Evolutionary conservation across 2,329 filamentous ascomycete genomes (phyloP), one percentile per base, ranked within the genome.

Genomic region (Emergomyces pasteurianus): DNA sequence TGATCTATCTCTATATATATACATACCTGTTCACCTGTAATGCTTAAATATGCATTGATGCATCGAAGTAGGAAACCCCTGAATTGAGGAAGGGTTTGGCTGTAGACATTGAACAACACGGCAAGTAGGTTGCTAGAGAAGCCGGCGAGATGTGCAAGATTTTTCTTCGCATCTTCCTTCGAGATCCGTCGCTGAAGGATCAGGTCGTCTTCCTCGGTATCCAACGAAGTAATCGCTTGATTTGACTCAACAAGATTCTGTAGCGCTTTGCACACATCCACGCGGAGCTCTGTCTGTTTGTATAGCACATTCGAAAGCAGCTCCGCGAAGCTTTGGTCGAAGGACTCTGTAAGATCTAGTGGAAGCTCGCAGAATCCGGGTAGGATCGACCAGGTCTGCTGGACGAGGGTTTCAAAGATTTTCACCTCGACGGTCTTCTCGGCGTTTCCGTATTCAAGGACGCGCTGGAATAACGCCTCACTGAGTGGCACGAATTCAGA

Each of bases 101-200:
- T 96, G 77, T 99, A 99, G 52, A 99, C 92, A 71, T 99, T 99
- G 81, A 99, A 97, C n/a, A 99, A 79, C 0, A 97, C 92, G 7
- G 94, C 92, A 49, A 99, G 83, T 75, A 99, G 83, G 69, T 97
- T 97, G 63, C 87, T 87, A 0, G 92, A 83, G 70, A 94, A 92
- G 0, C 79, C 78, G 18, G 89, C 85, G 14, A 99, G 80, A 71
- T 95, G 87, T n/a, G 84, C 78, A 46, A 97, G 77, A 70, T 96
- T 96, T 74, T 86, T 86, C 72, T 85, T 79, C 0, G 94, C 92
- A 46, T 85, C 80, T 3, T 80, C 82, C 71, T 88, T 91, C 3
- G 88, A 86, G 16, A 96, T 83, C 57, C 92, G 82, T 68, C 88
- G 87, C 71, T 92, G 89, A 14, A 90, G 79, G 42, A 94, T 79